phyloP scores from a whole-genome alignment of 1,284 basidiomycete species.

The Apiotrichum gamsii region DNA sequence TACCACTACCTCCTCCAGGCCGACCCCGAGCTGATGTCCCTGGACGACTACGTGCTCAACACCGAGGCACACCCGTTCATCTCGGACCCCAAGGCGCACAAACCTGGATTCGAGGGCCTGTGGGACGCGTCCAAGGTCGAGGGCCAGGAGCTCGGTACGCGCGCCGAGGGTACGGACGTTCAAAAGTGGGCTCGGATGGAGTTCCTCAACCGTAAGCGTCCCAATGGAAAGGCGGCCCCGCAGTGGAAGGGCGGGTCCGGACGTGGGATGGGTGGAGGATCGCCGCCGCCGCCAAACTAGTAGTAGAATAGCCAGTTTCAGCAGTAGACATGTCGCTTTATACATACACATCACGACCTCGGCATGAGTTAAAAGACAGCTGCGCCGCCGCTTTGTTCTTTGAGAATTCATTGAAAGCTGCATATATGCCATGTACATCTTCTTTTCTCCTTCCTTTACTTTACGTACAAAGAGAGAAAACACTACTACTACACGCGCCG shows the following conservation, averaged over 20 bases:
- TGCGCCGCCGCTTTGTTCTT: no score
- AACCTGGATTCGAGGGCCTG: slow-evolving; percentile 32
- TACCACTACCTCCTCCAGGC: slow-evolving; percentile 51
- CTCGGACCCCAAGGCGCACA: slow-evolving; percentile 26
- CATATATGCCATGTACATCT: no score
- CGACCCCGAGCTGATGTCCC: slow-evolving; percentile 51
- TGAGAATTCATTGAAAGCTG: no score
- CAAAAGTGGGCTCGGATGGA: slow-evolving; percentile 39
- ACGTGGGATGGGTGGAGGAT: not conserved
- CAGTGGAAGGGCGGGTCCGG: not conserved
- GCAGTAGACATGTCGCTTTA: not conserved
- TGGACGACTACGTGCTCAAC: slow-evolving; percentile 56
- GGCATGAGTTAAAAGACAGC: not conserved
- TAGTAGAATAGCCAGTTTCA: no score
- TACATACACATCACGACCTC: not conserved
- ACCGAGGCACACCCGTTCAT: slow-evolving; percentile 49
- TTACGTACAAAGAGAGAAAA: no score
- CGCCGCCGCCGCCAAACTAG: no score
- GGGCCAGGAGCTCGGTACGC: slow-evolving; percentile 28
- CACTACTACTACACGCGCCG: no score
- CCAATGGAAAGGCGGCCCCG: no score
- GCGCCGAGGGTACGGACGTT: slow-evolving; percentile 41
- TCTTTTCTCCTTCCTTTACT: no score
- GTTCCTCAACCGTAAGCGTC: slow-evolving; percentile 10
- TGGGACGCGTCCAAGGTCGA: slow-evolving; percentile 22